These are phyloP conservation scores for Saccharomyces jurei DNA, from an alignment of 805 yeast species.

Conservation along the genomic window DNA sequence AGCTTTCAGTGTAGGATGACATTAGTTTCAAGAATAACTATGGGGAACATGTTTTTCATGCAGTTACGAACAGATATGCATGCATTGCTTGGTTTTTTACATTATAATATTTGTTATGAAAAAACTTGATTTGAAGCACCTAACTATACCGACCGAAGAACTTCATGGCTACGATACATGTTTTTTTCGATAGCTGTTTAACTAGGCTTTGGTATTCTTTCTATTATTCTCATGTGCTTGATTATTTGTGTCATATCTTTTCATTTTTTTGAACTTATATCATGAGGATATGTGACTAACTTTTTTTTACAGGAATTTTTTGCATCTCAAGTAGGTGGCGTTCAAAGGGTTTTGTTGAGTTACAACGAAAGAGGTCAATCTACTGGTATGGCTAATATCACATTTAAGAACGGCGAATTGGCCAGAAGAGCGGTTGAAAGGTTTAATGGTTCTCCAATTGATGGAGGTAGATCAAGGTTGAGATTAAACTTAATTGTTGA, in stretches of 20 bases:
- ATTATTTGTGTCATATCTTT: neutral
- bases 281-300: constrained; percentile 4
- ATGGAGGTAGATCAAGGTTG: constrained; percentile 71
- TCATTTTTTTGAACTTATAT: constrained; percentile 1
- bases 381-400: constrained; percentile 83
- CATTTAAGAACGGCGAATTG: constrained; percentile 58
- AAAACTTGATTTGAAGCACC: neutral
- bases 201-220: neutral
- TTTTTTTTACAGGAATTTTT: constrained; percentile 67
- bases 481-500: constrained; percentile 77
- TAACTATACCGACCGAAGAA: neutral
- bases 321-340: constrained; percentile 79
- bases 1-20: neutral
- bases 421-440: constrained; percentile 75
- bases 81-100: neutral
- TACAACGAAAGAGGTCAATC: constrained; percentile 86
- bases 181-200: neutral
- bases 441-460: constrained; percentile 90
- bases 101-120: neutral
- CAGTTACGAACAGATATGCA: neutral
- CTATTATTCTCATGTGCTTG: neutral
- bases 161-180: neutral
- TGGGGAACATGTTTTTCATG: neutral
- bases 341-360: constrained; percentile 57
- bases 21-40: neutral